phyloP scores from a whole-genome alignment of 2,329 filamentous ascomycete genomes.

The Lachnellula willkommii region DNA sequence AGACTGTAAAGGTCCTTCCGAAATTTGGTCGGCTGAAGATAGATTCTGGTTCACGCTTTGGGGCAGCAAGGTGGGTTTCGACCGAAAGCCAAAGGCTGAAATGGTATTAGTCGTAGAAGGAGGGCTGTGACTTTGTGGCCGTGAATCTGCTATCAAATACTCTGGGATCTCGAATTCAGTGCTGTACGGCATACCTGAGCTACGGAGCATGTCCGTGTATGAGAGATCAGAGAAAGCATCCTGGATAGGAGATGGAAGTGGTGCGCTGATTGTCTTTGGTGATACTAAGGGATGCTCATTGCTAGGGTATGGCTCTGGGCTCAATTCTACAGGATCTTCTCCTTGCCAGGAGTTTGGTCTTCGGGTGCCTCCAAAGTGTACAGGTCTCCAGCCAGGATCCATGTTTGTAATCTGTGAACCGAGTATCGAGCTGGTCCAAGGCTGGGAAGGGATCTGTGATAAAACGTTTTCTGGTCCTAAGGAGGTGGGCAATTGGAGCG shows the following conservation, averaged over 20 bases:
- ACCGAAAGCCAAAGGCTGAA: too few species aligned
- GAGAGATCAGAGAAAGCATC: background rate
- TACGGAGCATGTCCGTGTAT: slow-evolving; percentile 2
- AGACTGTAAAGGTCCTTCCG: too few species aligned
- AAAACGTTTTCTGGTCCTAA: background rate
- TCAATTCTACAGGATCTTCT: background rate
- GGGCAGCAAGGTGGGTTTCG: too few species aligned
- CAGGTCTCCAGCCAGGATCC: slow-evolving; percentile 4
- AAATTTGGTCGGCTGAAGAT: too few species aligned
- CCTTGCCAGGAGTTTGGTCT: slow-evolving; percentile 11
- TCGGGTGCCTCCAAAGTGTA: slow-evolving; percentile 3
- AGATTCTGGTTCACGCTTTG: too few species aligned
- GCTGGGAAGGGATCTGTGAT: too few species aligned
- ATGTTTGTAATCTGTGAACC: background rate
- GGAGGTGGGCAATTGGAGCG: background rate
- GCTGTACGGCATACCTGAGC: background rate
- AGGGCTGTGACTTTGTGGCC: too few species aligned
- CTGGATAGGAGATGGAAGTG: background rate
- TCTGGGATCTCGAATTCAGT: background rate
- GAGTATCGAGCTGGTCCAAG: too few species aligned
- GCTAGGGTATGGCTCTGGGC: background rate
- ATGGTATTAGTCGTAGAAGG: too few species aligned
- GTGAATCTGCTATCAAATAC: background rate
- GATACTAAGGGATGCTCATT: background rate
- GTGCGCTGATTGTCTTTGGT: background rate